A percentile compares a stretch with the other conserved stretches of the same genome.
Evolutionary conservation across 169 alveolate species (phyloP).

Genomic region (Cryptosporidium bovis): DNA sequence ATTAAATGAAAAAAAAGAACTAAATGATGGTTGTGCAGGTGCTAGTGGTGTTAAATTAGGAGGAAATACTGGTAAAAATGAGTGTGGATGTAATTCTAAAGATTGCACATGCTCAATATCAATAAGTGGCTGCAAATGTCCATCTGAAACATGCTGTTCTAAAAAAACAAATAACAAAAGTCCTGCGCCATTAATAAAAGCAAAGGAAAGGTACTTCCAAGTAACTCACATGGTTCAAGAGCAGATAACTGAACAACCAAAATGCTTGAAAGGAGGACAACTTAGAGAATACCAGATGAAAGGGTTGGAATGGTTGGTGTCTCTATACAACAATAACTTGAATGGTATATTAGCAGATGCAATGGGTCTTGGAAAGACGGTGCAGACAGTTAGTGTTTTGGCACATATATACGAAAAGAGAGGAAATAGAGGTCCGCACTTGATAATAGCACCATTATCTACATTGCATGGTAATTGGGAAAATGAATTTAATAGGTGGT

Average conservation of each 20-base stretch:
- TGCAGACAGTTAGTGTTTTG: conserved; percentile 91
- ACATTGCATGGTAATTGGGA: conserved; percentile 95
- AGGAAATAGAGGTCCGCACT: conserved; percentile 92
- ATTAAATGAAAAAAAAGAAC: background rate
- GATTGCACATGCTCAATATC: conserved; percentile 38
- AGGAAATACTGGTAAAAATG: background rate
- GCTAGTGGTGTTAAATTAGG: background rate
- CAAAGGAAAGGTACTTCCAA: conserved; percentile 85
- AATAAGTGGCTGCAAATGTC: conserved; percentile 14
- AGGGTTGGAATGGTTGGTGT: conserved; percentile 94
- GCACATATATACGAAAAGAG: conserved; percentile 89
- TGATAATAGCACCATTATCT: conserved; percentile 95
- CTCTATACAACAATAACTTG: conserved; percentile 93
- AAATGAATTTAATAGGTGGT: conserved; percentile 94
- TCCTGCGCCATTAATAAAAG: conserved; percentile 71
- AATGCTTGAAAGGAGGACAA: conserved; percentile 88
- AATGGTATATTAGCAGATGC: conserved; percentile 97
- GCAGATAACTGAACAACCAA: conserved; percentile 89
- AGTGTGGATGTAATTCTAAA: conserved; percentile 23
- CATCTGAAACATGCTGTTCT: conserved; percentile 52
- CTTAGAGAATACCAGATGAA: conserved; percentile 90
- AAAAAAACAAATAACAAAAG: conserved; percentile 6
- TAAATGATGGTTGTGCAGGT: background rate
- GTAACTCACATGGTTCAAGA: conserved; percentile 92
- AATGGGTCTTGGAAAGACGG: conserved; percentile 95